Base-by-base conservation (phyloP, 495 filamentous ascomycete species). In the Neurospora sp. region DNA sequence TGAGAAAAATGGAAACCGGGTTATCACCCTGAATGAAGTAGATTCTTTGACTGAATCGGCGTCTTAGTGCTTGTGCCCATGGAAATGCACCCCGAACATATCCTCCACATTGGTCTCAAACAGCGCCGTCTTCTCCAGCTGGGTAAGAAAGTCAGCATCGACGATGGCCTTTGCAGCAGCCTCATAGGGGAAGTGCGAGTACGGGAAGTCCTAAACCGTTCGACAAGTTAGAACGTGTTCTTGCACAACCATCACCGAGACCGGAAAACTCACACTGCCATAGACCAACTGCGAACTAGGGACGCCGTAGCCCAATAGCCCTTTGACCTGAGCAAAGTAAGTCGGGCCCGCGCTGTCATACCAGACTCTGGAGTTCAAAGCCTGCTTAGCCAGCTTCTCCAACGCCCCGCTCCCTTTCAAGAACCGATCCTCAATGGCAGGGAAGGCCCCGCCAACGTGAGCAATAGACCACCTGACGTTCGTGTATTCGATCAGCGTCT, bases 331-430 rank as follows among this genome's bases (percentile, higher is more conserved):
- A 53, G 35, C 48, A 68, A 72, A 72, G 38, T 68, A 72, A 22
- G 71, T 68, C 5, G 71, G 71, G 18, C 71, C 71, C 18, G 71
- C 71, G 37, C 71, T 72, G 27, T 72, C 71, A 41, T 72, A 72
- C 71, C 71, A 72, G 7, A 72, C 37, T 40, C 71, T 72, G 27
- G 69, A 40, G 20, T 70, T 70, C 20, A 68, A 72, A 22, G 18
- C 48, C 46, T 72, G 41, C n/a, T 59, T 39, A 20, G 71, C 71
- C 18, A 59, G 16, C 69, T 70, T 39, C 69, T 40, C 38, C 69
- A 70, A 70, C 8, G 38, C 41, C 20, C 20, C 6, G n/a, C 14
- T 27, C 10, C 4, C 31, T 3, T 41, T 20, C 41, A 70, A 2
- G 8, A 22, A 70, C 27, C 69, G 69, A 42, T 70, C 69, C 39